Base-by-base conservation (phyloP, 2,329 filamentous ascomycete species). In the Dothiorella sarmentorum region DNA sequence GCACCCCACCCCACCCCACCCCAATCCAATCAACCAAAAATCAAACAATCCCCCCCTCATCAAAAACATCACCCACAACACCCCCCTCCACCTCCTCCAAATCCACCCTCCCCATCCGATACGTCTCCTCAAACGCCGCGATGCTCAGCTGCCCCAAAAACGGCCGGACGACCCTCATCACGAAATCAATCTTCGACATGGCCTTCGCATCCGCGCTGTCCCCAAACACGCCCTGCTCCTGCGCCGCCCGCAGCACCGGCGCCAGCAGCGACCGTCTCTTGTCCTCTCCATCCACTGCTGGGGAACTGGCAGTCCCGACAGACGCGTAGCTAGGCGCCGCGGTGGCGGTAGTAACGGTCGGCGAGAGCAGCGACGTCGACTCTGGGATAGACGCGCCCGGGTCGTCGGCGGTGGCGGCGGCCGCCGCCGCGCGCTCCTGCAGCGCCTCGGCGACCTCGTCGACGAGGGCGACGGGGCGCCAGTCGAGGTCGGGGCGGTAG, bases 61-160 rank as follows among this genome's bases (percentile, higher is more conserved):
- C 88, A 78, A 93, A 94, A 61, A 95, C 67, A 75, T 95, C 90
- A 68, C 76, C 83, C 68, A 95, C 70, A 61, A 95, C 68, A 47
- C 81, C 81, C 63, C 81, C 76, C 56, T 82, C 78, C 67, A 89
- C 91, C 9, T 78, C 79, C 53, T 85, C 82, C 65, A 80, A 70
- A 71, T 95, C 90, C 24, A 88, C 75, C 40, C 73, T 73, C 33
- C 85, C 86, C 85, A 97, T 92, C 15, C 88, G 85, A 72, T 99
- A 99, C 58, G 89, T 93, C 62, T 87, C 89, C 77, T 99, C 94
- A 74, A 97, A 99, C 0, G 90, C 88, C 71, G 87, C 90, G 67
- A 99, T 97, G 70, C 92, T 97, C 63, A 99, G 76, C 70, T 95
- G 89, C 13, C 88, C 88, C 69, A 97, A 91, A 75, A 97, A 97